Base-by-base conservation (phyloP, 2,329 filamentous ascomycete genomes). In the Ophiostoma pallidulum region DNA sequence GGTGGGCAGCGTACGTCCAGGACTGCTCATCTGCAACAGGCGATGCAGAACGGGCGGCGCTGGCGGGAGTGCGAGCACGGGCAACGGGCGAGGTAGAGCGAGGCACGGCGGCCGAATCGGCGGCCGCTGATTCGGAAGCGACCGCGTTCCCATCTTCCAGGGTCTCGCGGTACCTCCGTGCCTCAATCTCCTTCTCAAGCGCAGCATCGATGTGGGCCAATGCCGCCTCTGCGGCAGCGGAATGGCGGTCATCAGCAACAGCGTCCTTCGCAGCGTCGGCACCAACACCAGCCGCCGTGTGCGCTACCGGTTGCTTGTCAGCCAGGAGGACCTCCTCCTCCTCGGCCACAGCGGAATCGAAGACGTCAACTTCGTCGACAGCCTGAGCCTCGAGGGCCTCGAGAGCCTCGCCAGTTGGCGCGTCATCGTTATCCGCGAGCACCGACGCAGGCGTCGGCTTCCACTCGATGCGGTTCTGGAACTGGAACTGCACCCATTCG, bases 401-500 rank as follows among this genome's bases (percentile, higher is more conserved):
- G 14, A n/a, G n/a, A n/a, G n/a, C n/a, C n/a, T n/a, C n/a, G n/a
- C n/a, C n/a, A n/a, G 9, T 58, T 3, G 20, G 26, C 3, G 39
- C 7, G 18, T 29, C 63, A 26, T 65, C 63, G 53, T 61, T 37
- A 39, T 63, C 55, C 51, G 81, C 74, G 33, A 79, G 70, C 38
- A 77, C 72, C 29, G 75, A 68, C 22, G 73, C 70, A 5, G 72
- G 69, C 19, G 69, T 67, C 3, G 80, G 75, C 71, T 92, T 90
- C 87, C 90, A 95, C 62, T 92, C 90, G 58, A 96, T 87, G 54
- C 83, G 78, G 65, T 88, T 84, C 48, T 84, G 84, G 63, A 94
- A 90, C 64, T 95, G 86, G 59, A 89, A 94, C 63, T 95, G 88
- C 37, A 83, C 83, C 88, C 88, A 95, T 63, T 96, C 90, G 56